These are phyloP conservation scores for Phytophthora macrochlamydospora DNA, from an alignment of 352 stramenopile species.

Conservation along the genomic window DNA sequence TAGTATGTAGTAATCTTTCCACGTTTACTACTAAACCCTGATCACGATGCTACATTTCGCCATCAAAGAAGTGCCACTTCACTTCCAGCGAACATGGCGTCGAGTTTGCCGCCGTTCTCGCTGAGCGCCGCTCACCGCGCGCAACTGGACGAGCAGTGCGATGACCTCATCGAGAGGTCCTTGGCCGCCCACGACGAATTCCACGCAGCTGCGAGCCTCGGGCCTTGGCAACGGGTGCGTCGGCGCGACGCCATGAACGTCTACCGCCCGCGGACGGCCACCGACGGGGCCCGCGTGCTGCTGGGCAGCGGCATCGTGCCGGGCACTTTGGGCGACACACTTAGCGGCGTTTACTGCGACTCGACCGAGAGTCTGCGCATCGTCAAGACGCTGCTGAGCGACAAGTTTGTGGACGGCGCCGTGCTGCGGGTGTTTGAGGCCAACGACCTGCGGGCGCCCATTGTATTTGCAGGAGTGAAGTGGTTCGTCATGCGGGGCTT, in stretches of 20 bases:
- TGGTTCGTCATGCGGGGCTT: constrained; percentile 55
- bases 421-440: constrained; percentile 62
- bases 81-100: constrained; percentile 4
- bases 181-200: constrained; percentile 53
- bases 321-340: constrained; percentile 51
- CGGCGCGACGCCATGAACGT: constrained; percentile 55
- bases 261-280: constrained; percentile 33
- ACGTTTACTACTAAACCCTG: background rate
- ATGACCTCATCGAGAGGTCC: constrained; percentile 61
- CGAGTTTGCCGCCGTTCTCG: constrained; percentile 36
- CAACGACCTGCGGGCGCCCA: constrained; percentile 40
- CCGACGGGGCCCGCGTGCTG: constrained; percentile 32
- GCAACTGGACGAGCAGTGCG: constrained; percentile 50
- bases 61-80: too few relatives aligned
- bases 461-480: constrained; percentile 69
- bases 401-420: constrained; percentile 57
- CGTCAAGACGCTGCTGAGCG: constrained; percentile 51
- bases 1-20: background rate
- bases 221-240: constrained; percentile 52
- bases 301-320: constrained; percentile 60
- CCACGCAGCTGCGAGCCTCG: constrained; percentile 38
- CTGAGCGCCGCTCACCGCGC: constrained; percentile 43
- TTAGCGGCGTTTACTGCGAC: constrained; percentile 59
- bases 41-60: background rate
- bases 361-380: constrained; percentile 59